These are phyloP conservation scores for Pythium rhizo-oryzae DNA, from an alignment of 352 stramenopile genomes.

Conservation along the genomic window DNA sequence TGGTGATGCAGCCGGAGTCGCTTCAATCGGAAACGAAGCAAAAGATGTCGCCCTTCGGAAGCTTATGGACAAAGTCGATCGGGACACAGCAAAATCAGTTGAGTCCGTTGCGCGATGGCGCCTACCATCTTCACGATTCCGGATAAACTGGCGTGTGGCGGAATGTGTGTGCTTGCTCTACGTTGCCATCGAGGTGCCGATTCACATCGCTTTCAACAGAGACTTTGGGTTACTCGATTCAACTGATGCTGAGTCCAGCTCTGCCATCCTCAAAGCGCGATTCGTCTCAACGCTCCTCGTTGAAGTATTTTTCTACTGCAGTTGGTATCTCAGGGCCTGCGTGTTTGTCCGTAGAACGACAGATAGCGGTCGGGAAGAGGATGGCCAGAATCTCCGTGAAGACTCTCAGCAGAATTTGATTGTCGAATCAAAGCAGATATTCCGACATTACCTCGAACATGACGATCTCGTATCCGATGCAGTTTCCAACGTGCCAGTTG, in stretches of 20 bases:
- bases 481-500: constrained; percentile 37
- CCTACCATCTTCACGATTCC: constrained; percentile 25
- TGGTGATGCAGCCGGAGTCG: background rate
- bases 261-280: constrained; percentile 30
- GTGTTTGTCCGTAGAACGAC: constrained; percentile 40
- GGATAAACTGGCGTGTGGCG: background rate
- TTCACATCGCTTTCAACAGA: constrained; percentile 30
- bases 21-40: background rate
- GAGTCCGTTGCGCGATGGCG: constrained; percentile 23
- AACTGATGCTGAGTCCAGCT: background rate
- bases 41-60: constrained; percentile 25
- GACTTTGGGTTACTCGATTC: constrained; percentile 21
- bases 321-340: constrained; percentile 40
- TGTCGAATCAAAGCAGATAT: constrained; percentile 25
- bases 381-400: background rate
- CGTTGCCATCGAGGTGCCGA: constrained; percentile 21
- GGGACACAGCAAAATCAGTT: constrained; percentile 30
- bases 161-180: constrained; percentile 16
- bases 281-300: constrained; percentile 31
- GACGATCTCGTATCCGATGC: constrained; percentile 39
- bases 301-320: constrained; percentile 58
- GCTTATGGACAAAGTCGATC: constrained; percentile 23
- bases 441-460: constrained; percentile 41
- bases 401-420: constrained; percentile 17
- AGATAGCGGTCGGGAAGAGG: background rate